Conservation (phyloP, 176 grass and related monocot genomes). For the Musa schizocarpa region DNA sequence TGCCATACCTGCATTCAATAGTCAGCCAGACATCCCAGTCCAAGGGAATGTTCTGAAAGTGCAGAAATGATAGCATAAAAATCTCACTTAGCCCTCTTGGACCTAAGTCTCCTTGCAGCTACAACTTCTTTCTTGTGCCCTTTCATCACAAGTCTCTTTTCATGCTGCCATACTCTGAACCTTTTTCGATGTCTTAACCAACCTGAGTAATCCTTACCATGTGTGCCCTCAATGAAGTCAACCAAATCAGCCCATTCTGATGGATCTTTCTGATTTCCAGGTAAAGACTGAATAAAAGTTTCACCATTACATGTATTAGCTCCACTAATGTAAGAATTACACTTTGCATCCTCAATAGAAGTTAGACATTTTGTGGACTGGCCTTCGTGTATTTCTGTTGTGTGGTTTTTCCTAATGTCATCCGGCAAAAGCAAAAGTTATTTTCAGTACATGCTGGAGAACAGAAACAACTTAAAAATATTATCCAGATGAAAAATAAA, state of each 20-base stretch:
- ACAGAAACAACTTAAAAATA: neutral
- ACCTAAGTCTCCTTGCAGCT: neutral
- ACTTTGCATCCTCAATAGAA: neutral
- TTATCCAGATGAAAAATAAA: no score
- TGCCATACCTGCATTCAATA: neutral
- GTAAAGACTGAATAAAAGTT: conserved; percentile 20
- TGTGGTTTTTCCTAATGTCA: neutral
- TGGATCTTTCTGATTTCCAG: neutral
- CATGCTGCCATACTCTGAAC: conserved; percentile 23
- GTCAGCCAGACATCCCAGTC: neutral
- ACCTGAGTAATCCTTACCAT: conserved; percentile 31
- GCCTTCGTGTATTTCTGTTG: neutral
- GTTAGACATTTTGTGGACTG: neutral
- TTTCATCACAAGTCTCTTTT: conserved; percentile 7
- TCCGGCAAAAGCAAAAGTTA: neutral
- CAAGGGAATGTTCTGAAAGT: neutral
- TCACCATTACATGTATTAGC: neutral
- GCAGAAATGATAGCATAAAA: neutral
- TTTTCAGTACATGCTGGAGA: neutral
- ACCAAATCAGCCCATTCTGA: conserved; percentile 27
- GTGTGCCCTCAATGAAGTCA: conserved; percentile 33
- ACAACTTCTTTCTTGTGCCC: neutral
- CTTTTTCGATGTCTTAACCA: neutral
- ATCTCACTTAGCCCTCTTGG: neutral
- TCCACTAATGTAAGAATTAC: neutral